Percentiles rank a stretch among this genome's conserved stretches.
Conservation (phyloP, 257 asterid genomes). For the Hygrophila difformis region DNA sequence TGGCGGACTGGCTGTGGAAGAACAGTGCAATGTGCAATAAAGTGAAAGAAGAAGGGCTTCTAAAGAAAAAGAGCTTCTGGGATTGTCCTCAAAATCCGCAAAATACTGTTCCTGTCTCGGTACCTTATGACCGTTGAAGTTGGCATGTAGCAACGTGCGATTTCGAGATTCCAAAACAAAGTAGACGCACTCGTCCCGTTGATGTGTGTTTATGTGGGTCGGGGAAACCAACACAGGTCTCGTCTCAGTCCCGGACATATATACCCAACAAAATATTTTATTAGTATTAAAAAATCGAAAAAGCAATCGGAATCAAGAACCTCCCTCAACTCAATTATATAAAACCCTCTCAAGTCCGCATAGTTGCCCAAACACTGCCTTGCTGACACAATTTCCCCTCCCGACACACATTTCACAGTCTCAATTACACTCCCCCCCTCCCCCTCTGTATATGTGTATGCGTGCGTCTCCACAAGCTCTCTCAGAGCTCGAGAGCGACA, state of each 20-base stretch:
- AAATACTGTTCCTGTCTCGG: too few species aligned
- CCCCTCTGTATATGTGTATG: neutral
- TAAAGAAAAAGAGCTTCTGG: too few species aligned
- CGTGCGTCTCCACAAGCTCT: constrained; percentile 4
- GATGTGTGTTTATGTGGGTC: neutral
- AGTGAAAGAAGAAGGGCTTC: too few species aligned
- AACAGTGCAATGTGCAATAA: too few species aligned
- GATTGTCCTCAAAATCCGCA: too few species aligned
- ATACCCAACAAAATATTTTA: too few species aligned
- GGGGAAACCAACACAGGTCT: too few species aligned
- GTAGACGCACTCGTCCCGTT: neutral
- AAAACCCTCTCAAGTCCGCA: constrained; percentile 45
- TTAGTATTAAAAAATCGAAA: neutral
- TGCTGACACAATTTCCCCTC: constrained; percentile 45
- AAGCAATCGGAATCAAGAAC: constrained; percentile 37
- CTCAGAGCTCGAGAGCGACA: constrained; percentile 23
- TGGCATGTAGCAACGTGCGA: constrained; percentile 11
- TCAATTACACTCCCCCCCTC: constrained; percentile 4
- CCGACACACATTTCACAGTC: too few species aligned
- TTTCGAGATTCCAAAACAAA: constrained; percentile 15
- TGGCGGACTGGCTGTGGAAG: too few species aligned
- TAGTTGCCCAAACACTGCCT: constrained; percentile 17
- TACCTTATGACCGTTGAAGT: constrained; percentile 23
- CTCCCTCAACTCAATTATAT: constrained; percentile 27
- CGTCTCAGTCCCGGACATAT: too few species aligned